Percentiles rank a stretch among this genome's conserved stretches.
These are phyloP conservation scores for Amphicarpaea edgeworthii DNA, from an alignment of 306 rosid genomes.

Conservation along the genomic window DNA sequence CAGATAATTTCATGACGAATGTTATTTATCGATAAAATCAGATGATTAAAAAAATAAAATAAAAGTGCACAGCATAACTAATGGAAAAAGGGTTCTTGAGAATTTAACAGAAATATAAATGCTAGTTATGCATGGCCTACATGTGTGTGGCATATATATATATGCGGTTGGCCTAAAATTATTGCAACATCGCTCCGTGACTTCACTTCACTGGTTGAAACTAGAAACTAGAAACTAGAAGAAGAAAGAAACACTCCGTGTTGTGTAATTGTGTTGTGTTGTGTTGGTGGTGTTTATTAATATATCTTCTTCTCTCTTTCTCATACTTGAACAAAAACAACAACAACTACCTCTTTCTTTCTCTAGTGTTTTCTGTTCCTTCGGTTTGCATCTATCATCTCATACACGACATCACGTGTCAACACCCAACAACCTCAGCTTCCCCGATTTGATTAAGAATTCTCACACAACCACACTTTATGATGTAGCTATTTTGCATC, in stretches of 20 bases:
- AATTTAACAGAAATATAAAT: background rate
- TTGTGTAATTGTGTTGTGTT: background rate
- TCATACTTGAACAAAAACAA: background rate
- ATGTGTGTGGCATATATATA: constrained; percentile 7
- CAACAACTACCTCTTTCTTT: background rate
- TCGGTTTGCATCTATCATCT: background rate
- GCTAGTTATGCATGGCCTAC: constrained; percentile 10
- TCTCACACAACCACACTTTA: background rate
- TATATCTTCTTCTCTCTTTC: background rate
- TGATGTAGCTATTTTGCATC: background rate
- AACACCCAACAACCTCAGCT: background rate
- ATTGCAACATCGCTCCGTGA: background rate
- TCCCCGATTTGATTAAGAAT: background rate
- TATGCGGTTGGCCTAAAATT: background rate
- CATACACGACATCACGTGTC: constrained; percentile 4
- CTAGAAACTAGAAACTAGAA: background rate
- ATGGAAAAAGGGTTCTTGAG: background rate
- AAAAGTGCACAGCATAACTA: too few relatives aligned
- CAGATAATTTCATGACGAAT: too few relatives aligned
- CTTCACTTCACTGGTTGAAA: background rate
- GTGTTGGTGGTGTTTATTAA: background rate
- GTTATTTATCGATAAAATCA: too few relatives aligned
- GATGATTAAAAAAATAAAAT: too few relatives aligned
- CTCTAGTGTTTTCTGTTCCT: background rate
- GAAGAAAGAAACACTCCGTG: background rate